Evolutionary conservation across 176 grass and related monocot species (phyloP), one percentile per base, ranked within the genome.

Genomic region (Oryza punctata): DNA sequence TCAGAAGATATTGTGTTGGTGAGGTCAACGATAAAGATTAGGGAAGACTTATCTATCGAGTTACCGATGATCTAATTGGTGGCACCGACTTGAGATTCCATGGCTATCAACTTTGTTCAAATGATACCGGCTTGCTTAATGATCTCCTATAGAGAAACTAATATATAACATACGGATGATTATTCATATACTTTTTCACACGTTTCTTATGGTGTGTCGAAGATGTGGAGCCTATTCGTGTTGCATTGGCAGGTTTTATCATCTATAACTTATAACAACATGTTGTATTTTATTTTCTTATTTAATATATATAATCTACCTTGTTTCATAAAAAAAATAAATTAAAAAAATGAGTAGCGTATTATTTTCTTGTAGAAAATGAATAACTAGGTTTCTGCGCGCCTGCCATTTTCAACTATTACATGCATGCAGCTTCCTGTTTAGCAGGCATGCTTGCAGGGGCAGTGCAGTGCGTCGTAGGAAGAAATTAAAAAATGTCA

Each of bases 401-500:
- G n/a, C n/a, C 57, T 61, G 57, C 57, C 57, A 23, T 61, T 61
- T 59, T 24, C 2, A n/a, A 61, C 21, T 24, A 61, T 11, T 24
- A 61, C 57, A 61, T 23, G 21, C 57, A 61, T 61, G 57, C n/a
- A 61, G 21, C 57, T 24, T 10, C 19, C 57, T 61, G 57, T 24
- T n/a, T 61, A 61, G 57, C 72, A 54, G 38, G 24, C 43, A 47
- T 73, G 43, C 43, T 47, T 6, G 21, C 43, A 49, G 57, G 21
- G 57, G 57, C n/a, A 61, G 16, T 28, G 71, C 46, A 52, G 44
- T 30, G 26, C 24, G 27, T 52, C 13, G 8, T 44, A 72, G 23
- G 41, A 72, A 72, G 24, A 72, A 72, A 15, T 72, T 72, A 72
- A 72, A 23, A 72, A 47, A 52, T 52, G 72, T 75, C 72, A 75